Percentiles rank a stretch among this genome's conserved stretches.
Evolutionary conservation across 208 protist genomes (phyloP).

Genomic region (Trypanosoma rangeli): DNA sequence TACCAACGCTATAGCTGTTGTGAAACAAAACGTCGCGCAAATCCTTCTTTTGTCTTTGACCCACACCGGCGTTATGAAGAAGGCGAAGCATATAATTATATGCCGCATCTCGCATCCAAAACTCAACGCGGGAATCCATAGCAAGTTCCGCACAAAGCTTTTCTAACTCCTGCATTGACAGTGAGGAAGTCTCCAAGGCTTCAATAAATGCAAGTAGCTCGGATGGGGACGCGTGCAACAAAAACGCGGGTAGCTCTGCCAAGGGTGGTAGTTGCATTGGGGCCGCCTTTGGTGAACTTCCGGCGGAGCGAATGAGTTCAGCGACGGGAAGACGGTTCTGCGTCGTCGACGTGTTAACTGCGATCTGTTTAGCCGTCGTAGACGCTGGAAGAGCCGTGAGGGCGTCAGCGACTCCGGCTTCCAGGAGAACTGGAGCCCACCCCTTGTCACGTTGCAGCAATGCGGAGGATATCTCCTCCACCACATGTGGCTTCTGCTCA

Average conservation of each 20-base stretch:
- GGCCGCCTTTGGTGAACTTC: background rate
- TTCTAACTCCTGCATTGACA: background rate
- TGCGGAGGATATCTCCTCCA: conserved; percentile 39
- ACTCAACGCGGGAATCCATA: conserved; percentile 11
- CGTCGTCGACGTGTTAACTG: background rate
- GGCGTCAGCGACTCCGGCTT: conserved; percentile 56
- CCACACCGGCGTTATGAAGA: conserved; percentile 17
- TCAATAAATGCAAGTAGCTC: conserved; percentile 28
- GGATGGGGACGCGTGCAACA: conserved; percentile 5
- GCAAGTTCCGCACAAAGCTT: conserved; percentile 9
- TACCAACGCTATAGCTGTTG: conserved; percentile 3
- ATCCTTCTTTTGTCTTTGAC: conserved; percentile 3
- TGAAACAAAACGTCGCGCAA: background rate
- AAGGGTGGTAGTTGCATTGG: conserved; percentile 2
- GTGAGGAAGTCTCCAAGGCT: conserved; percentile 7
- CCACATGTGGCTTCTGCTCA: conserved; percentile 26
- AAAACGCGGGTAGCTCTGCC: conserved; percentile 12
- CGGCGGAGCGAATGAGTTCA: conserved; percentile 13
- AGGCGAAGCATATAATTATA: conserved; percentile 21
- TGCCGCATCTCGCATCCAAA: conserved; percentile 7
- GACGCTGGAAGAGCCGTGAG: conserved; percentile 7
- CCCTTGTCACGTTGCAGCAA: conserved; percentile 42
- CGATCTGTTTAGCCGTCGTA: background rate
- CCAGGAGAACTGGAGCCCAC: conserved; percentile 56
- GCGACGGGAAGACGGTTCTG: background rate